Percentiles rank a stretch among this genome's conserved stretches.
Conservation (phyloP, 331 rosid species). For the Cydonia oblonga region DNA sequence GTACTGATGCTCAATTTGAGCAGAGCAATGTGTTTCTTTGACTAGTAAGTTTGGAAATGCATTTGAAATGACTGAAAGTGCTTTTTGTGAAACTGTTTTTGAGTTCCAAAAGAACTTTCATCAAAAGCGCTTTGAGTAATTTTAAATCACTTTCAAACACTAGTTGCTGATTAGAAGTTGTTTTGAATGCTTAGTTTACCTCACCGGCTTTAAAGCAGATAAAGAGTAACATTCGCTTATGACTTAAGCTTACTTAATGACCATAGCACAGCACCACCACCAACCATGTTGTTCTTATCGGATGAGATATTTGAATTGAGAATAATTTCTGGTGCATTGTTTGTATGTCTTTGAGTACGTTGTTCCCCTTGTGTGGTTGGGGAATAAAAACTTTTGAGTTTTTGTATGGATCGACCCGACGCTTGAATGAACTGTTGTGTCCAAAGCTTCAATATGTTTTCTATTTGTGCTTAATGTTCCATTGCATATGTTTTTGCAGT, state of each 20-base stretch:
- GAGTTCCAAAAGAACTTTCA: not conserved
- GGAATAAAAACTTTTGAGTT: not conserved
- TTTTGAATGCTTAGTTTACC: not conserved
- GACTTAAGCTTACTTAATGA: not conserved
- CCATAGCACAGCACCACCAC: not conserved
- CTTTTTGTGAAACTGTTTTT: too few species aligned
- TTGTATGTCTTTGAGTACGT: not conserved
- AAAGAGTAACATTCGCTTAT: not conserved
- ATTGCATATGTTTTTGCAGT: constrained; percentile 39
- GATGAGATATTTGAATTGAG: not conserved
- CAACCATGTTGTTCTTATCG: not conserved
- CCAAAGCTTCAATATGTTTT: not conserved
- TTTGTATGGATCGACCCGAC: not conserved
- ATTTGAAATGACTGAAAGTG: too few species aligned
- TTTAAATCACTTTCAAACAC: not conserved
- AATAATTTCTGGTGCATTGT: not conserved
- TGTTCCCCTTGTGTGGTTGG: not conserved
- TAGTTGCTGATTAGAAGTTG: not conserved
- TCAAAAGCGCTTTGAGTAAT: not conserved
- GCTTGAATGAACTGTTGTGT: not conserved
- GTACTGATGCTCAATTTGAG: not conserved
- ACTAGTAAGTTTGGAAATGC: not conserved
- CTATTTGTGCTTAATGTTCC: not conserved
- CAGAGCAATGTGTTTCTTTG: not conserved
- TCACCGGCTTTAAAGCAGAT: not conserved